Conservation (phyloP, 208 protist species). For the Spongospora subterranea region DNA sequence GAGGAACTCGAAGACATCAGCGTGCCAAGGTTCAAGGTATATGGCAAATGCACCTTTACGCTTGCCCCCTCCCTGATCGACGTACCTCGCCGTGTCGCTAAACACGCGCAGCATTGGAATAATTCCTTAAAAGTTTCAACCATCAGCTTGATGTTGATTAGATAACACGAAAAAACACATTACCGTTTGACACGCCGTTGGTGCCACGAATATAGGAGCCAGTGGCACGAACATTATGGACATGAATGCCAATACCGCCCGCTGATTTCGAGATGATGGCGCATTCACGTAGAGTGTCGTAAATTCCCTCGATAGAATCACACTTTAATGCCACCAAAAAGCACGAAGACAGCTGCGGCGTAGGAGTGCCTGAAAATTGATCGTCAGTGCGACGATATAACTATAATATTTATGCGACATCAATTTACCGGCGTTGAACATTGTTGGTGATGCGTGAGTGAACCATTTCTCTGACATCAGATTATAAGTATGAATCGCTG, state of each 20-base stretch:
- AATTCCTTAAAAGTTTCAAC: background rate
- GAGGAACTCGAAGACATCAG: slow-evolving; percentile 95
- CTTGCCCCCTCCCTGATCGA: slow-evolving; percentile 91
- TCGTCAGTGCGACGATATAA: background rate
- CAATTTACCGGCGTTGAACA: slow-evolving; percentile 72
- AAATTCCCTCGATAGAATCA: slow-evolving; percentile 98
- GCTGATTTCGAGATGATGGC: slow-evolving; percentile 76
- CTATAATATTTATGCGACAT: background rate
- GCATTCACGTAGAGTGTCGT: slow-evolving; percentile 94
- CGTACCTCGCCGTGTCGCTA: slow-evolving; percentile 98
- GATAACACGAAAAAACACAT: background rate
- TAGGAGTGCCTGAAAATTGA: slow-evolving; percentile 61
- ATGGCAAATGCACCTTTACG: slow-evolving; percentile 98
- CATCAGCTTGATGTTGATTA: background rate
- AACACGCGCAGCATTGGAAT: slow-evolving; percentile 99
- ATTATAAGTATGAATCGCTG: slow-evolving; percentile 93
- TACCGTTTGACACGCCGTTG: slow-evolving; percentile 79
- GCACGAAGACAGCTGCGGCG: slow-evolving; percentile 74
- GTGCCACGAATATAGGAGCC: slow-evolving; percentile 97
- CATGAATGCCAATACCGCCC: slow-evolving; percentile 95
- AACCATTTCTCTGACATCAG: slow-evolving; percentile 90
- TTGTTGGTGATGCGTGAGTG: slow-evolving; percentile 84
- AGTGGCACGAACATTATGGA: slow-evolving; percentile 93
- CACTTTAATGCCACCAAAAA: slow-evolving; percentile 93
- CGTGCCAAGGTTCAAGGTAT: slow-evolving; percentile 99